Evolutionary conservation across 1,139 yeast species (phyloP).

Genomic region (Candida sp.): DNA sequence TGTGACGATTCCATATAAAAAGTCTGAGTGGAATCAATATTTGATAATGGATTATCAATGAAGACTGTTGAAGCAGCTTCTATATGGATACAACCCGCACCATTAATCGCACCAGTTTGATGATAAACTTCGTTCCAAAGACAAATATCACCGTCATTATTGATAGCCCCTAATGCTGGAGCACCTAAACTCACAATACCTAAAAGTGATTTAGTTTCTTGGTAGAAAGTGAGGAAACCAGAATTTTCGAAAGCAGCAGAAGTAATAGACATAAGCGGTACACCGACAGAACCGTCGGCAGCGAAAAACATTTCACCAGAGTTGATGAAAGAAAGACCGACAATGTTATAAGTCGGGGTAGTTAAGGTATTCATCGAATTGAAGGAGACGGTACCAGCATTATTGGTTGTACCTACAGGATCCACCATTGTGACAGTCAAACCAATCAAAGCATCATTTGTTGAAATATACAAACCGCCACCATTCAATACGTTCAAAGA

Average conservation of each 20-base stretch:
- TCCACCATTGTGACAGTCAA: constrained; percentile 8
- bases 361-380: constrained; percentile 15
- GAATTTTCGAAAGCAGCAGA: constrained; percentile 21
- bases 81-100: constrained; percentile 24
- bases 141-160: constrained; percentile 25
- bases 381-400: constrained; percentile 22
- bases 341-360: constrained; percentile 17
- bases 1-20: constrained; percentile 11
- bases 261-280: constrained; percentile 17
- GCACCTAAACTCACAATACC: constrained; percentile 19
- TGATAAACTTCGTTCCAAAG: constrained; percentile 17
- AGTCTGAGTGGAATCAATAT: constrained; percentile 11
- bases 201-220: constrained; percentile 12
- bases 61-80: constrained; percentile 16
- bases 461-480: constrained; percentile 22
- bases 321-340: constrained; percentile 19
- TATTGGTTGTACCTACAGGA: constrained; percentile 12
- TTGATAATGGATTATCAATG: constrained; percentile 9
- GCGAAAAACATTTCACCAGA: constrained; percentile 26
- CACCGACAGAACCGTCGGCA: constrained; percentile 17
- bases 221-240: constrained; percentile 24
- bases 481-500: constrained; percentile 13
- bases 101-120: constrained; percentile 18
- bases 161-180: constrained; percentile 12
- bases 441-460: constrained; percentile 8